Conservation (phyloP, 805 yeast genomes). For the Sugiyamaella lignohabitans region DNA sequence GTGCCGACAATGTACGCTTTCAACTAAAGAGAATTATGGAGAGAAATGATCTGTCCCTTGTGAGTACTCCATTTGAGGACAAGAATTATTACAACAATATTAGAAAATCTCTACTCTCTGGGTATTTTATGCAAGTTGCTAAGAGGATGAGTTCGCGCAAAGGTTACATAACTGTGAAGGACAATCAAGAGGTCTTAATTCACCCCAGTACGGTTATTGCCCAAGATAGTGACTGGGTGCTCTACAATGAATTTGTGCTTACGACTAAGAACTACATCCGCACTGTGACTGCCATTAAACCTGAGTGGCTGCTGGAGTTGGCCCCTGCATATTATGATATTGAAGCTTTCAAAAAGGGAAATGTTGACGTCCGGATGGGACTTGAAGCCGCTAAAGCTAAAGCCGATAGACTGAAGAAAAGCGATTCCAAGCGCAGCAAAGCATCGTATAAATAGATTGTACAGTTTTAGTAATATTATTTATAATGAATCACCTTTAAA, state of each 20-base stretch:
- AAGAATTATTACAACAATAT: conserved; percentile 67
- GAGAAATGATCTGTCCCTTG: conserved; percentile 64
- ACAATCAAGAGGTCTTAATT: conserved; percentile 88
- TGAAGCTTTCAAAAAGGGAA: conserved; percentile 59
- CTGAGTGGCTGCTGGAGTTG: conserved; percentile 85
- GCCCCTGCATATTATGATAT: conserved; percentile 69
- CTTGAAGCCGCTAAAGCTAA: conserved; percentile 53
- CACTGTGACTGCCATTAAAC: conserved; percentile 83
- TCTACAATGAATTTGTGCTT: conserved; percentile 91
- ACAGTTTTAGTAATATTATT: background rate
- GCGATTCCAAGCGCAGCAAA: background rate
- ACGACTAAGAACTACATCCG: conserved; percentile 91
- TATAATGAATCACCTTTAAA: too few relatives aligned
- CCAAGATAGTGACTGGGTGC: conserved; percentile 87
- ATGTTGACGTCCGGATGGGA: conserved; percentile 64
- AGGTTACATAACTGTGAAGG: conserved; percentile 80
- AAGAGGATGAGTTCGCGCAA: conserved; percentile 63
- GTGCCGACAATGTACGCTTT: conserved; percentile 80
- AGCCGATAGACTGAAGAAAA: conserved; percentile 22
- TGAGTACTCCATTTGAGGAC: conserved; percentile 60
- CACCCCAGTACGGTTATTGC: conserved; percentile 91
- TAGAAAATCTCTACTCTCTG: conserved; percentile 80
- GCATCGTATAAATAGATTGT: background rate
- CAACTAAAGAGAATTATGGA: conserved; percentile 84
- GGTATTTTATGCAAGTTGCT: conserved; percentile 98